Evolutionary conservation across 306 rosid species (phyloP), one percentile per base, ranked within the genome.

Genomic region (Vigna angularis): DNA sequence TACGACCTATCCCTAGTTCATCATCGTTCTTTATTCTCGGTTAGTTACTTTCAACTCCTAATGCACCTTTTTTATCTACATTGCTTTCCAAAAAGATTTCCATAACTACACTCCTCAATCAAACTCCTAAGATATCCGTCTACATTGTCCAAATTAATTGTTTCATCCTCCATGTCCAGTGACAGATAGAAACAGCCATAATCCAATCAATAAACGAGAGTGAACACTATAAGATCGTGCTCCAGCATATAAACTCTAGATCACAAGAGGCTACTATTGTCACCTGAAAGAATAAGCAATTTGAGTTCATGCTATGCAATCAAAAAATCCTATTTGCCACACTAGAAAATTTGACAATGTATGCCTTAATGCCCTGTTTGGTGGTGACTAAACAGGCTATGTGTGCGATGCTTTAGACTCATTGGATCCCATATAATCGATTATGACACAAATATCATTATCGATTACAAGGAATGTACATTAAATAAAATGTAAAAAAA

Each of bases 311-410:
- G 51, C 24, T 17, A 72, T 26, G 13, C 51, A 73, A 64, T 44
- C 69, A 66, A 66, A n/a, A 36, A 9, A 53, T 5, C 68, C 42
- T 63, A 65, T 16, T 55, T 36, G 32, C 24, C 65, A 74, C 15
- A 66, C 38, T n/a, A 13, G 22, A 69, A 78, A 68, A 12, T 6
- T 40, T 12, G 8, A 28, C 12, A 50, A 24, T 28, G 51, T 20
- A 53, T 36, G 7, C 34, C 10, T 49, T 12, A 62, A 3, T 10
- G 16, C 50, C 5, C 50, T 45, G 16, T 10, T 45, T 11, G 49
- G 13, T 10, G 3, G 49, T 11, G 49, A 6, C 49, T 9, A 10
- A 11, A 44, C 12, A 44, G 49, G 49, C 11, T 44, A 10, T 32
- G 4, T 32, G 49, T 44, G 15, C 4, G 3, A 42, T 3, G 50